A percentile compares a stretch with the other conserved stretches of the same genome.
Conservation (phyloP, 768 basidiomycete genomes). For the Hebeloma cylindrosporum region DNA sequence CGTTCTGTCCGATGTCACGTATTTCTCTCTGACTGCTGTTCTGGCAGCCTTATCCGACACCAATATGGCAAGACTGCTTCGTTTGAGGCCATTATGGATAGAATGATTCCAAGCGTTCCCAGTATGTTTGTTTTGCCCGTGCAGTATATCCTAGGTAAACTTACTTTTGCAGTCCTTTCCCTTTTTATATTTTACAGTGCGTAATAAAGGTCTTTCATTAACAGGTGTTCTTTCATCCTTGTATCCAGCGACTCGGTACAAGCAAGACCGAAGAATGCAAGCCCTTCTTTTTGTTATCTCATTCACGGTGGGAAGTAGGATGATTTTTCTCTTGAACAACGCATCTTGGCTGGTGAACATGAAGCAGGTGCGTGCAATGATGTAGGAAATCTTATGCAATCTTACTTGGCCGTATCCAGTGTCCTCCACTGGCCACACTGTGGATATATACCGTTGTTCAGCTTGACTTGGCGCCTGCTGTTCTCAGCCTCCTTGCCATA, state of each 20-base stretch:
- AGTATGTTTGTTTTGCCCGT: constrained; percentile 52
- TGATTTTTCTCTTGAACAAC: constrained; percentile 70
- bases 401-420: constrained; percentile 38
- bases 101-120: constrained; percentile 67
- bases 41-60: constrained; percentile 65
- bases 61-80: constrained; percentile 71
- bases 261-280: constrained; percentile 54
- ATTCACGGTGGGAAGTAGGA: constrained; percentile 54
- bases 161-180: constrained; percentile 53
- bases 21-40: constrained; percentile 3
- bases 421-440: constrained; percentile 72
- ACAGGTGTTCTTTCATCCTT: background rate
- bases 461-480: constrained; percentile 62
- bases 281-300: constrained; percentile 58
- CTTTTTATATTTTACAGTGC: constrained; percentile 76
- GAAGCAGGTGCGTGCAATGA: constrained; percentile 62
- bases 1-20: constrained; percentile 1
- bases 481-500: constrained; percentile 53
- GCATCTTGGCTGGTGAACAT: constrained; percentile 74
- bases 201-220: constrained; percentile 24
- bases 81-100: constrained; percentile 47
- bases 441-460: constrained; percentile 80
- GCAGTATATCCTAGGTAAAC: background rate
- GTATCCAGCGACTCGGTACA: constrained; percentile 61
- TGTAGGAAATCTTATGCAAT: background rate